phyloP scores from a whole-genome alignment of 768 basidiomycete species.

The Agaricus blazei region DNA sequence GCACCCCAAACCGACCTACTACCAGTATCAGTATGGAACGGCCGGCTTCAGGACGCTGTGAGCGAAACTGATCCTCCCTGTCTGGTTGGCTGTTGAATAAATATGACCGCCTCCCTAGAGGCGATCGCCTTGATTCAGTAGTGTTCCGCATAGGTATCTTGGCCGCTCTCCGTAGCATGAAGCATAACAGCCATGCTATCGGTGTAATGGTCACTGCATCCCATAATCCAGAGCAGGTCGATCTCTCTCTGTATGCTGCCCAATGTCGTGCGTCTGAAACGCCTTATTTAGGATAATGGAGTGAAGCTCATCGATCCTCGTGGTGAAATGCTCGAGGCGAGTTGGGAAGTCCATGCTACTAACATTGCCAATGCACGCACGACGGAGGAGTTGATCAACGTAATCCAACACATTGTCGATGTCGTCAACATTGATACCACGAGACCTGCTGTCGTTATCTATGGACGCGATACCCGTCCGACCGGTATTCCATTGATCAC shows the following conservation, averaged over 20 bases:
- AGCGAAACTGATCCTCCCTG: constrained; percentile 22
- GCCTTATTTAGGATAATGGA: constrained; percentile 80
- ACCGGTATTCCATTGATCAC: constrained; percentile 73
- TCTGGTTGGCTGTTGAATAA: constrained; percentile 9
- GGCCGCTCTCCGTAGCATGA: constrained; percentile 87
- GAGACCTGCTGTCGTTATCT: constrained; percentile 78
- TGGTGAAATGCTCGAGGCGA: constrained; percentile 93
- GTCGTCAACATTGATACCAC: constrained; percentile 70
- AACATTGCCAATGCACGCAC: constrained; percentile 77
- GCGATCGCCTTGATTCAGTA: constrained; percentile 75
- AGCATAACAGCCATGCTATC: constrained; percentile 84
- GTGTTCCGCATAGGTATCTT: constrained; percentile 90
- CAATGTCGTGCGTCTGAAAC: constrained; percentile 4
- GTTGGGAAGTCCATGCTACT: constrained; percentile 91
- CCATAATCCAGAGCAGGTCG: constrained; percentile 96
- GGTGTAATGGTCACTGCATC: constrained; percentile 99
- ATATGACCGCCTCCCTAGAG: constrained; percentile 36
- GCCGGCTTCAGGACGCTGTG: constrained; percentile 92
- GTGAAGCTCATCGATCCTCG: constrained; percentile 97
- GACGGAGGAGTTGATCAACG: constrained; percentile 65
- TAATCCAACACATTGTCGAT: constrained; percentile 57
- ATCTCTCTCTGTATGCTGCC: constrained; percentile 16
- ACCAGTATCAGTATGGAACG: constrained; percentile 85
- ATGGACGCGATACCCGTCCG: constrained; percentile 90
- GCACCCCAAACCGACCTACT: constrained; percentile 67